Evolutionary conservation across 768 basidiomycete genomes (phyloP).

Genomic region (Lactifluus echinatus): DNA sequence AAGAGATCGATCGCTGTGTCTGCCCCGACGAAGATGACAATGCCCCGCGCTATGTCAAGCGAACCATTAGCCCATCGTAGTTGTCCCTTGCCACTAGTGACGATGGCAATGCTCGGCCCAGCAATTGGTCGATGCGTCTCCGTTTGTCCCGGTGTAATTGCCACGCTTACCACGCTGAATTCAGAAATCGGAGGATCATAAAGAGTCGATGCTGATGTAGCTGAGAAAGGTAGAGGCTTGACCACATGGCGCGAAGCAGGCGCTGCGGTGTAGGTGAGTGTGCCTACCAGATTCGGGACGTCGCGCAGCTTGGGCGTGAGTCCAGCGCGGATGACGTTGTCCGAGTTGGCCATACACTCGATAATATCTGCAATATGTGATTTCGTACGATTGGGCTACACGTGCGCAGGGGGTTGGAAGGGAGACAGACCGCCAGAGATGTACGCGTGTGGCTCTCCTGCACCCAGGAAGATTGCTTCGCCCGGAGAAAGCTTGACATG

Average conservation of each 20-base stretch:
- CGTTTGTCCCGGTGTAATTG: conserved; percentile 34
- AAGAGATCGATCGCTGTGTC: conserved; percentile 45
- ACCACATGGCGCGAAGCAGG: conserved; percentile 64
- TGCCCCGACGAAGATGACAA: conserved; percentile 79
- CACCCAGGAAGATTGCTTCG: conserved; percentile 90
- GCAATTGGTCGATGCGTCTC: conserved; percentile 55
- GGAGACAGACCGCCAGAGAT: conserved; percentile 69
- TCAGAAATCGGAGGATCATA: conserved; percentile 94
- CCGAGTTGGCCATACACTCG: conserved; percentile 98
- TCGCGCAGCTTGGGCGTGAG: conserved; percentile 96
- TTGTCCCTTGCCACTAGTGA: conserved; percentile 57
- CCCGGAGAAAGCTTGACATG: conserved; percentile 71
- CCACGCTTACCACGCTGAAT: conserved; percentile 74
- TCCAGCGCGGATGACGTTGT: conserved; percentile 98
- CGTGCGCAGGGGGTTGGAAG: neutral
- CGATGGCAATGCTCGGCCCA: conserved; percentile 81
- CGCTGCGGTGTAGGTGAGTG: conserved; percentile 77
- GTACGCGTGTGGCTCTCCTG: conserved; percentile 96
- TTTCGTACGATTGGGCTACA: neutral
- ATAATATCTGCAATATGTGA: conserved; percentile 64
- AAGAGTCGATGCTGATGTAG: conserved; percentile 34
- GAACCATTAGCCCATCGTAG: conserved; percentile 39
- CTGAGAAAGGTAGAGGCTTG: conserved; percentile 41
- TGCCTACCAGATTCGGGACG: conserved; percentile 78
- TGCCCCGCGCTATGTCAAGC: conserved; percentile 48